Conservation (phyloP, 192 early-diverging fungal species). For the Coemansia sp. region DNA sequence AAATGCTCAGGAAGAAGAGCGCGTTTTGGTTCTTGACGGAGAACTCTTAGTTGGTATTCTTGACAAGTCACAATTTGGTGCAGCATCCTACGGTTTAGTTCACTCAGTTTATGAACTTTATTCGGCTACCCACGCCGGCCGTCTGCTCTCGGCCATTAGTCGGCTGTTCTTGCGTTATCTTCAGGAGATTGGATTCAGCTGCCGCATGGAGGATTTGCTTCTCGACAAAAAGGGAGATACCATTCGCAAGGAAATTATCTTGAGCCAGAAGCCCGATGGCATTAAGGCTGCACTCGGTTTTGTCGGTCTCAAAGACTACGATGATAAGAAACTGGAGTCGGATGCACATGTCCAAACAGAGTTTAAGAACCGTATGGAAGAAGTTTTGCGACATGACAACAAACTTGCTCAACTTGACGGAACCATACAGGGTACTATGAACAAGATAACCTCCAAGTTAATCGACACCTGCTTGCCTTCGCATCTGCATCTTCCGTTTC, state of each 20-base stretch:
- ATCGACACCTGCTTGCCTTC: conserved; percentile 33
- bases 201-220: conserved; percentile 97
- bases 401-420: conserved; percentile 87
- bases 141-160: conserved; percentile 85
- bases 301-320: conserved; percentile 62
- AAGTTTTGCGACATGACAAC: conserved; percentile 78
- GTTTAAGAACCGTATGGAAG: conserved; percentile 75
- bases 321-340: conserved; percentile 35
- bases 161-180: conserved; percentile 88
- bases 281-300: conserved; percentile 71
- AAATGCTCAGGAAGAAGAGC: conserved; percentile 72
- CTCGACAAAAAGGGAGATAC: conserved; percentile 81
- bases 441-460: conserved; percentile 68
- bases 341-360: conserved; percentile 53
- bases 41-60: conserved; percentile 89
- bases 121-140: conserved; percentile 82
- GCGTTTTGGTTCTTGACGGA: conserved; percentile 83
- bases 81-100: conserved; percentile 85
- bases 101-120: conserved; percentile 97
- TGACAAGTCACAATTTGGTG: conserved; percentile 97
- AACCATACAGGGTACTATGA: conserved; percentile 80
- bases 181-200: conserved; percentile 88
- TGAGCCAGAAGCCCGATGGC: conserved; percentile 62
- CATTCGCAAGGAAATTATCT: conserved; percentile 71
- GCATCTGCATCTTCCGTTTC: conserved; percentile 67